Conservation (phyloP, 768 basidiomycete species). For the Sarcodon sp. region DNA sequence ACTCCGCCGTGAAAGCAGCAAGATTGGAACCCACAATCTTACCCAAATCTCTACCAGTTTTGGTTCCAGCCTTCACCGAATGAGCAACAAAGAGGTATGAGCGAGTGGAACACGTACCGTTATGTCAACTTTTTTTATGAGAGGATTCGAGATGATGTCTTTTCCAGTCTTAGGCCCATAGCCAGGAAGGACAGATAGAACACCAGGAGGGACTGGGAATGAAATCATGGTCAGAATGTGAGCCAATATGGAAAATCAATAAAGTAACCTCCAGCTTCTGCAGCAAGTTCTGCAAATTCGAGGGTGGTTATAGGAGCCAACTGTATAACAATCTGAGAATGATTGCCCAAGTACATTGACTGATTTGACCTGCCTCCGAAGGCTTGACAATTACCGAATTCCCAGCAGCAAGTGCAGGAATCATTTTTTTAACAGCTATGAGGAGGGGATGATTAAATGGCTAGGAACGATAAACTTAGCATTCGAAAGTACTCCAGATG, state of each 20-base stretch:
- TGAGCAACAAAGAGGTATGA: background rate
- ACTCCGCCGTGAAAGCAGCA: conserved; percentile 67
- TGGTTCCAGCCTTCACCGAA: conserved; percentile 52
- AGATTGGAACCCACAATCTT: conserved; percentile 63
- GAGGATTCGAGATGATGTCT: conserved; percentile 48
- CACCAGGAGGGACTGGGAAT: conserved; percentile 57
- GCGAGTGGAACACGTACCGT: conserved; percentile 35
- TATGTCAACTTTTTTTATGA: conserved; percentile 72
- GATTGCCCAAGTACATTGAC: background rate
- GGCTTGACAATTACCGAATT: conserved; percentile 79
- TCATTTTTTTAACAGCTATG: conserved; percentile 83
- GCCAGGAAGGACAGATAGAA: conserved; percentile 68
- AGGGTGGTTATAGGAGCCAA: conserved; percentile 71
- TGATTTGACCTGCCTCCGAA: conserved; percentile 39
- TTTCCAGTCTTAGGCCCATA: conserved; percentile 50
- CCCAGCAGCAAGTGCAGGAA: conserved; percentile 73
- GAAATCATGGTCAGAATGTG: background rate
- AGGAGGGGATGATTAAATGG: conserved; percentile 87
- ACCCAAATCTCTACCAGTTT: conserved; percentile 65
- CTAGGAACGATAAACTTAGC: conserved; percentile 19
- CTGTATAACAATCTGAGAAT: conserved; percentile 18
- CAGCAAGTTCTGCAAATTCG: conserved; percentile 57
- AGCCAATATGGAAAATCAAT: background rate
- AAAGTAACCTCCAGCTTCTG: conserved; percentile 49
- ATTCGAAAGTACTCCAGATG: background rate